phyloP scores from a whole-genome alignment of 345 rosid species.

The Hevea brasiliensis region DNA sequence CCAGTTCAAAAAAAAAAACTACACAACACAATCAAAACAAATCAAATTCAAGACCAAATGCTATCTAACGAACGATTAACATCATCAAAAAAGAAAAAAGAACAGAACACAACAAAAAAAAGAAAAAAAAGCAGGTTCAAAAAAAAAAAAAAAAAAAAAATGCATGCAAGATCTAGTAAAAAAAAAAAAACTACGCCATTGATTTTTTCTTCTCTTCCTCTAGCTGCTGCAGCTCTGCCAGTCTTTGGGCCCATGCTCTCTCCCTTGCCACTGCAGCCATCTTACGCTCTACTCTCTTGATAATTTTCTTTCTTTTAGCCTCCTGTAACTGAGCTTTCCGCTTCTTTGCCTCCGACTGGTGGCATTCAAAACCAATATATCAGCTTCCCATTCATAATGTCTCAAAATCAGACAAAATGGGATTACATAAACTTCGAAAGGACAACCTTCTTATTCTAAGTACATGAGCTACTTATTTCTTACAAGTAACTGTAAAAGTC shows the following conservation, averaged over 20 bases:
- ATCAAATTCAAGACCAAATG: background rate
- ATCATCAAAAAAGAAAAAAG: no score
- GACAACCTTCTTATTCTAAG: background rate
- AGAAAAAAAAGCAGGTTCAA: no score
- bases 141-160: no score
- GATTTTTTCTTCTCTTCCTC: constrained; percentile 81
- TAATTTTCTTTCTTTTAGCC: constrained; percentile 72
- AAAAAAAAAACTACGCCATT: constrained; percentile 10
- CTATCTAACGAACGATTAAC: no score
- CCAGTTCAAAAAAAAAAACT: background rate
- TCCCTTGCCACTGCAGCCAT: constrained; percentile 95
- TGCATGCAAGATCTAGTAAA: no score
- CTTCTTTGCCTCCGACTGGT: constrained; percentile 89
- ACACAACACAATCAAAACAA: background rate
- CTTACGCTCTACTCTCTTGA: constrained; percentile 52
- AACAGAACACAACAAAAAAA: no score
- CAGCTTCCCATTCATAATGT: background rate
- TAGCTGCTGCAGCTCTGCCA: constrained; percentile 63
- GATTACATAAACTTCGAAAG: no score
- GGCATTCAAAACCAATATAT: constrained; percentile 12
- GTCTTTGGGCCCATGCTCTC: constrained; percentile 79
- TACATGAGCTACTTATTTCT: background rate
- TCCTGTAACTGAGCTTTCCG: constrained; percentile 77
- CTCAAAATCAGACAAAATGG: no score
- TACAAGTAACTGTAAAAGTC: background rate